These are phyloP conservation scores for Spergularia azorica DNA, from an alignment of 179 eudicot genomes.

Conservation along the genomic window DNA sequence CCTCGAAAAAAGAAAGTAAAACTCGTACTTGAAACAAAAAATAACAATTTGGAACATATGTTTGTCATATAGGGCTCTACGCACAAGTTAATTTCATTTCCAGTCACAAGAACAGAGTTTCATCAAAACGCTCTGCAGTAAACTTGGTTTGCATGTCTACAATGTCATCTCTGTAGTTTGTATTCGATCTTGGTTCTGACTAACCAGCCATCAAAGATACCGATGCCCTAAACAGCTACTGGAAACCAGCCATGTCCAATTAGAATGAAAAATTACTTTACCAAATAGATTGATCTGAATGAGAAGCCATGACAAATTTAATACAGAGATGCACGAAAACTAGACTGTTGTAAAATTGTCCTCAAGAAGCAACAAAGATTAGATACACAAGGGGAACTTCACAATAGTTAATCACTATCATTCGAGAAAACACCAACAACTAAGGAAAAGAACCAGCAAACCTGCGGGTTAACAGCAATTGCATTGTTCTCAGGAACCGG, in stretches of 20 bases:
- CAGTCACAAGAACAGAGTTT: not conserved
- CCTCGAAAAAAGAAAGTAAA: not conserved
- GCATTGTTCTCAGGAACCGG: conserved; percentile 95
- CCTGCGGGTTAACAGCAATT: conserved; percentile 81
- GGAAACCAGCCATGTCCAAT: too few species aligned
- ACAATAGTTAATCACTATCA: not conserved
- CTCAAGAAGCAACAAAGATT: not conserved
- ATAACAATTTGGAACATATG: not conserved
- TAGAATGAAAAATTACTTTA: too few species aligned
- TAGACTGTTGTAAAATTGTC: not conserved
- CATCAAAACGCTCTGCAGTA: not conserved
- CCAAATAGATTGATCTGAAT: not conserved
- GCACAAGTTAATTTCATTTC: not conserved
- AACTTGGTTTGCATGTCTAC: not conserved
- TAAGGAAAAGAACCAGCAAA: conserved; percentile 29
- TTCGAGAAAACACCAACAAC: not conserved
- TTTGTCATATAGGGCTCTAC: not conserved
- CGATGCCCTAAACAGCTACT: not conserved
- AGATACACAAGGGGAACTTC: not conserved
- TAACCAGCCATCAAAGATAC: not conserved
- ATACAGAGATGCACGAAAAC: not conserved
- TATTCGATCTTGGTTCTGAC: not conserved
- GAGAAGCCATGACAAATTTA: not conserved
- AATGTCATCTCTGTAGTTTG: not conserved
- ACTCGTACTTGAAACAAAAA: not conserved